A percentile compares a stretch with the other conserved stretches of the same genome.
These are phyloP conservation scores for Aspergillus hancockii DNA, from an alignment of 495 filamentous ascomycete species.

Conservation along the genomic window DNA sequence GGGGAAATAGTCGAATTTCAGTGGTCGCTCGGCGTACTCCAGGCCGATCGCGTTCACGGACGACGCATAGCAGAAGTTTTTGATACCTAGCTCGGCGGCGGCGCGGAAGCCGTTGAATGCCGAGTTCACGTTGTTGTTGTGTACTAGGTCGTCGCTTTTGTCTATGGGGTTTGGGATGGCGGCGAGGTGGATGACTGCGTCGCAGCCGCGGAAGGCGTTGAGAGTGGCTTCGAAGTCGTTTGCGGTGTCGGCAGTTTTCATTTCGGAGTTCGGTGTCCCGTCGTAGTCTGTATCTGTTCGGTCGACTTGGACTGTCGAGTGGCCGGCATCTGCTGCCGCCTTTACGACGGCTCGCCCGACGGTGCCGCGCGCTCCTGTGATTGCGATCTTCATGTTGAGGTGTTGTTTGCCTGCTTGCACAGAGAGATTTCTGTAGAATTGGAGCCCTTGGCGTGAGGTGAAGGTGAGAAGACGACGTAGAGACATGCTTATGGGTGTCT, in stretches of 20 bases:
- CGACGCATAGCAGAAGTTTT: conserved; percentile 20
- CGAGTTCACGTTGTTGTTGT: conserved; percentile 25
- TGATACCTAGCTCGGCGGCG: conserved; percentile 19
- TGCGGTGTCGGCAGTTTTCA: conserved; percentile 18
- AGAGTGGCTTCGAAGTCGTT: conserved; percentile 20
- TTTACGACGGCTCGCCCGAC: conserved; percentile 18
- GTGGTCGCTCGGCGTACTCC: conserved; percentile 18
- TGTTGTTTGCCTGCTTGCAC: neutral
- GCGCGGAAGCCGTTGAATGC: conserved; percentile 24
- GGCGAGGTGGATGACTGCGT: conserved; percentile 23
- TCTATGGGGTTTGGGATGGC: conserved; percentile 22
- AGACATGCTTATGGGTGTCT: neutral
- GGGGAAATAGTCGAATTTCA: conserved; percentile 25
- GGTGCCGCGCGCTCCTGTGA: conserved; percentile 23
- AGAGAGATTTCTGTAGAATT: too few species aligned
- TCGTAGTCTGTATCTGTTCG: conserved; percentile 17
- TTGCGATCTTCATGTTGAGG: conserved; percentile 22
- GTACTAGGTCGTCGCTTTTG: conserved; percentile 19
- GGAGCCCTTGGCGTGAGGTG: neutral
- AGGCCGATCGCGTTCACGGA: conserved; percentile 24
- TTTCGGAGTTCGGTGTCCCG: conserved; percentile 13
- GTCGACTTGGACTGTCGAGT: conserved; percentile 23
- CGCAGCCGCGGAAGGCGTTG: conserved; percentile 22
- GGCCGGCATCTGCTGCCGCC: conserved; percentile 13
- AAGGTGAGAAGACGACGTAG: neutral